Evolutionary conservation across 768 basidiomycete species (phyloP).

Genomic region (Boletus sp.): DNA sequence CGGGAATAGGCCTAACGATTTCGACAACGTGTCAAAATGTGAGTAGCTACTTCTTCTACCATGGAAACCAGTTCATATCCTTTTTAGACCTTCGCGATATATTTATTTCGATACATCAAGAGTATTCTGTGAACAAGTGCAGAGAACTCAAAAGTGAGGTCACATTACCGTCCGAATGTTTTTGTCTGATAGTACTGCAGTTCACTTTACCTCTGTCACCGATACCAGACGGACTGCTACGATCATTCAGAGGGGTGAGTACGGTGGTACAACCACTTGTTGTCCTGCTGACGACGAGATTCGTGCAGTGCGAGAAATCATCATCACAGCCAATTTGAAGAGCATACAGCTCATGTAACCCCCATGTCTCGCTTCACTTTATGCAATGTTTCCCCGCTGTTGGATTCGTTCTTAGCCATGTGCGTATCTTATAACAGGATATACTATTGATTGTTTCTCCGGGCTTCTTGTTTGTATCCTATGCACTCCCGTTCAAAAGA

Average conservation of each 20-base stretch:
- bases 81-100: constrained; percentile 67
- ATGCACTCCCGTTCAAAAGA: constrained; percentile 10
- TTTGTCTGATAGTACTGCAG: constrained; percentile 35
- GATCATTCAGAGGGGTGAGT: constrained; percentile 70
- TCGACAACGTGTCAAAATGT: constrained; percentile 74
- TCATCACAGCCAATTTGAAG: constrained; percentile 62
- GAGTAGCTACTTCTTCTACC: constrained; percentile 22
- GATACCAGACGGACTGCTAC: constrained; percentile 70
- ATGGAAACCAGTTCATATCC: neutral
- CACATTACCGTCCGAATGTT: neutral
- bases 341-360: constrained; percentile 42
- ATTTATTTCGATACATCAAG: constrained; percentile 67
- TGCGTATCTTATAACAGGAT: constrained; percentile 17
- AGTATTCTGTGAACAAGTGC: constrained; percentile 62
- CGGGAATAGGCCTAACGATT: constrained; percentile 75
- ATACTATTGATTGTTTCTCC: constrained; percentile 14
- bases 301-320: constrained; percentile 60
- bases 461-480: constrained; percentile 16
- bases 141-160: constrained; percentile 70
- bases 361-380: constrained; percentile 1
- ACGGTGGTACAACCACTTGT: neutral
- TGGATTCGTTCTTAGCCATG: constrained; percentile 7
- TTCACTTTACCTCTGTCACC: constrained; percentile 79
- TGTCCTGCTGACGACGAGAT: constrained; percentile 1
- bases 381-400: neutral